phyloP scores from a whole-genome alignment of 2,329 filamentous ascomycete species.

The Colletotrichum liriopes region DNA sequence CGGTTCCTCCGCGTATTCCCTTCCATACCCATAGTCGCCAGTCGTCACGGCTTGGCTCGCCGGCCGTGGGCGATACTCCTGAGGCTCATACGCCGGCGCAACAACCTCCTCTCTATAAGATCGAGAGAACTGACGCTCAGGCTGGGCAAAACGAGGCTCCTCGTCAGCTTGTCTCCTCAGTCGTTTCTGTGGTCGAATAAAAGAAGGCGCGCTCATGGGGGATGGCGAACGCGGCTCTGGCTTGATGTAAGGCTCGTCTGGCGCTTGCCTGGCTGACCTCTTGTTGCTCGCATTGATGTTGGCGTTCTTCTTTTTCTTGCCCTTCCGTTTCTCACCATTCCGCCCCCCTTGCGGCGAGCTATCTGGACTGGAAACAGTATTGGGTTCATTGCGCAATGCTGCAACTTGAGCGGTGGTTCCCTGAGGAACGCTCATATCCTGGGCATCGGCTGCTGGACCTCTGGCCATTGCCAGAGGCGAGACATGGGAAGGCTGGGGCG shows the following conservation, averaged over 20 bases:
- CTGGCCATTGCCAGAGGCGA: slow-evolving; percentile 69
- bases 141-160: slow-evolving; percentile 62
- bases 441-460: slow-evolving; percentile 50
- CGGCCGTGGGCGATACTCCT: slow-evolving; percentile 46
- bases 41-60: slow-evolving; percentile 42
- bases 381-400: slow-evolving; percentile 68
- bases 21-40: slow-evolving; percentile 48
- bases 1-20: slow-evolving; percentile 53
- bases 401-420: slow-evolving; percentile 69
- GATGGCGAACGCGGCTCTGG: slow-evolving; percentile 76
- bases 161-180: slow-evolving; percentile 61
- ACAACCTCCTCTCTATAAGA: slow-evolving; percentile 51
- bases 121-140: slow-evolving; percentile 51
- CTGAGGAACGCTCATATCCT: slow-evolving; percentile 53
- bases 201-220: slow-evolving; percentile 68
- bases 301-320: slow-evolving; percentile 64
- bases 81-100: slow-evolving; percentile 49
- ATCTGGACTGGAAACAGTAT: slow-evolving; percentile 69
- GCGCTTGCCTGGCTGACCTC: slow-evolving; percentile 65
- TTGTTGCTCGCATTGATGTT: slow-evolving; percentile 59
- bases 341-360: slow-evolving; percentile 71
- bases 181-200: slow-evolving; percentile 70
- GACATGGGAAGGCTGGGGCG: slow-evolving; percentile 82
- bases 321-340: slow-evolving; percentile 64
- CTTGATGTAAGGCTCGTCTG: slow-evolving; percentile 71